A percentile compares a stretch with the other conserved stretches of the same genome.
phyloP scores from a whole-genome alignment of 306 rosid species.

The Cercis canadensis region DNA sequence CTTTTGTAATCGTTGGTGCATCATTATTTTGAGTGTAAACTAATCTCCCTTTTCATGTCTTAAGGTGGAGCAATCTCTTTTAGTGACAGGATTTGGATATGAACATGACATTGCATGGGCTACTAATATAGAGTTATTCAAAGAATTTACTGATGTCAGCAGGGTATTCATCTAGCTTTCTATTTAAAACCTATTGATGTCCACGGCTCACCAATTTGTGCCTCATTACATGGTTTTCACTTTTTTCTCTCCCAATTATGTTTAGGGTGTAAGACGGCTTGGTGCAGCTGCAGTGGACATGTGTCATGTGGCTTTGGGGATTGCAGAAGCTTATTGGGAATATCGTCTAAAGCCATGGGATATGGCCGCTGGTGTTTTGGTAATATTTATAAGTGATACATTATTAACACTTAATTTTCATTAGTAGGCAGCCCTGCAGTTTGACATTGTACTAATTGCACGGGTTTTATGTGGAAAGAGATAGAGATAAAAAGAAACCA shows the following conservation, averaged over 20 bases:
- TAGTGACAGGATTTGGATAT: conserved; percentile 96
- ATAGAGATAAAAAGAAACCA: neutral
- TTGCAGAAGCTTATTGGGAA: conserved; percentile 98
- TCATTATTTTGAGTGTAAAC: conserved; percentile 12
- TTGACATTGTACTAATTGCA: conserved; percentile 2
- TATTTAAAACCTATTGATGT: conserved; percentile 1
- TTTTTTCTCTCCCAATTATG: conserved; percentile 26
- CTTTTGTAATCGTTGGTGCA: no score
- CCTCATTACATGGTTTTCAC: conserved; percentile 16
- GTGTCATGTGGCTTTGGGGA: conserved; percentile 97
- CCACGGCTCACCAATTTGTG: neutral
- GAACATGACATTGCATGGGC: conserved; percentile 96
- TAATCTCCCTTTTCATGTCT: conserved; percentile 28
- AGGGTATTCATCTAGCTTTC: conserved; percentile 60
- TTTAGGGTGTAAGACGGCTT: conserved; percentile 95
- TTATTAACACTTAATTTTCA: conserved; percentile 2
- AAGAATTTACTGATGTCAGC: conserved; percentile 94
- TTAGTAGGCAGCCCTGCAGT: conserved; percentile 10
- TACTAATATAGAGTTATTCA: conserved; percentile 84
- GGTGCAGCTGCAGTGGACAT: conserved; percentile 99
- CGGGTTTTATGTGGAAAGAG: conserved; percentile 12
- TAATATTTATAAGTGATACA: conserved; percentile 41
- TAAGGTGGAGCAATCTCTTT: conserved; percentile 89
- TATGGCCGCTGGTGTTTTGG: conserved; percentile 99
- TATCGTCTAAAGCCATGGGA: conserved; percentile 99